A percentile compares a stretch with the other conserved stretches of the same genome.
These are phyloP conservation scores for Fusarium hainanense DNA, from an alignment of 2,329 filamentous ascomycete genomes.

Conservation along the genomic window DNA sequence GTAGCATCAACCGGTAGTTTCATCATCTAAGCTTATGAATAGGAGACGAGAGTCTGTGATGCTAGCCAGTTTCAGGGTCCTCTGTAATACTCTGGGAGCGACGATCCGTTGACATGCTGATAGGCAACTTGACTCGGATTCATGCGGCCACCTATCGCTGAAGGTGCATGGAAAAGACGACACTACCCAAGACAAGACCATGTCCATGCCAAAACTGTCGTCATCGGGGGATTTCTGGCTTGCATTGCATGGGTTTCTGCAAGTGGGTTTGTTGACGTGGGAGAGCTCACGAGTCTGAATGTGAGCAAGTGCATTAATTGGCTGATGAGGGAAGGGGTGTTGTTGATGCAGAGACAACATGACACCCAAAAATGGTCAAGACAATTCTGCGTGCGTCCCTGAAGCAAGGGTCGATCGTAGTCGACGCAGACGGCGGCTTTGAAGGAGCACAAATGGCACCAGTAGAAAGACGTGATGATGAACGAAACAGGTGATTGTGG, in stretches of 20 bases:
- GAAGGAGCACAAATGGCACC: constrained; percentile 20
- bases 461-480: constrained; percentile 16
- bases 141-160: constrained; percentile 7
- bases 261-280: constrained; percentile 26
- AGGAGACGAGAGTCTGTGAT: constrained; percentile 3
- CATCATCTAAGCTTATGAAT: constrained; percentile 5
- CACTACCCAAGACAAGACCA: constrained; percentile 18
- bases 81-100: constrained; percentile 1
- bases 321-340: constrained; percentile 28
- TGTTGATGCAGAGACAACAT: constrained; percentile 35
- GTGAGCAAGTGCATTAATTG: constrained; percentile 26
- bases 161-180: constrained; percentile 24
- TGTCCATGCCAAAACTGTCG: constrained; percentile 36
- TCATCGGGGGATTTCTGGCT: constrained; percentile 38
- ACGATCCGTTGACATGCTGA: constrained; percentile 22
- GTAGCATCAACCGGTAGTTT: constrained; percentile 7
- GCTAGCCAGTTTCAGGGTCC: constrained; percentile 21
- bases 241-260: constrained; percentile 36
- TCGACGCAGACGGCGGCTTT: constrained; percentile 25
- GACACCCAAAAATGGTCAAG: constrained; percentile 17
- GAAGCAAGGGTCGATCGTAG: constrained; percentile 32
- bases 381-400: constrained; percentile 26
- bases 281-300: constrained; percentile 34
- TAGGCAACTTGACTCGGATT: constrained; percentile 25
- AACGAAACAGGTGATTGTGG: constrained; percentile 39